Percentiles rank a stretch among this genome's conserved stretches.
These are phyloP conservation scores for Xylaria palmicola DNA, from an alignment of 495 filamentous ascomycete genomes.

Conservation along the genomic window DNA sequence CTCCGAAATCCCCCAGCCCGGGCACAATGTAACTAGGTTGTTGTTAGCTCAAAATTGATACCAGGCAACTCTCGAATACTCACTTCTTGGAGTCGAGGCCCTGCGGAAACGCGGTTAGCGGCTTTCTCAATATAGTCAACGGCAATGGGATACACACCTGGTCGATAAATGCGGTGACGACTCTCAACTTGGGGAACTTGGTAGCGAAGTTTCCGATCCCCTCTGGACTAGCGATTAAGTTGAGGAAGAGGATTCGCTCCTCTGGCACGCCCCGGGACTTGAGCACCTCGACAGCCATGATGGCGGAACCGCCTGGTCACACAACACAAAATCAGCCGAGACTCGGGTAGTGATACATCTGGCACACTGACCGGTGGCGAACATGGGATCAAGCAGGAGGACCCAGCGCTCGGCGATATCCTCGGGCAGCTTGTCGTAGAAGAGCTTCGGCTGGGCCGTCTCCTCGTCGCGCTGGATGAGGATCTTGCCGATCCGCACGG, in stretches of 20 bases:
- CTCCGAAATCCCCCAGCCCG: slow-evolving; percentile 94
- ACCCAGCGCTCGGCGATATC: slow-evolving; percentile 94
- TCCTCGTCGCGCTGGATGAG: slow-evolving; percentile 97
- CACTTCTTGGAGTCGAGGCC: slow-evolving; percentile 97
- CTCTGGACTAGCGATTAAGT: slow-evolving; percentile 92
- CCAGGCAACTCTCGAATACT: slow-evolving; percentile 22
- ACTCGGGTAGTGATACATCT: slow-evolving; percentile 5
- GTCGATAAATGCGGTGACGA: slow-evolving; percentile 97
- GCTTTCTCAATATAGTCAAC: background rate
- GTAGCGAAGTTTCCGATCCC: slow-evolving; percentile 87
- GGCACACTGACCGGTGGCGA: slow-evolving; percentile 76
- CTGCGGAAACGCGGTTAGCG: slow-evolving; percentile 34
- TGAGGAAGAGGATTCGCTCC: slow-evolving; percentile 91
- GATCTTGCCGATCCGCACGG: slow-evolving; percentile 96
- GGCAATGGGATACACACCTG: slow-evolving; percentile 42
- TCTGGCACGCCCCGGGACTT: slow-evolving; percentile 88
- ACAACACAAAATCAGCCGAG: slow-evolving; percentile 8
- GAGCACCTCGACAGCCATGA: slow-evolving; percentile 92
- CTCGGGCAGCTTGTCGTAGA: slow-evolving; percentile 94
- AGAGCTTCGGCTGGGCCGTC: slow-evolving; percentile 84
- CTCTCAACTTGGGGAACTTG: slow-evolving; percentile 85
- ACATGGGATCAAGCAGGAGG: slow-evolving; percentile 95
- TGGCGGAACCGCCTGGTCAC: slow-evolving; percentile 79
- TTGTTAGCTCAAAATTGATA: slow-evolving; percentile 21
- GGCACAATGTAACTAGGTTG: slow-evolving; percentile 85